Percentiles rank a stretch among this genome's conserved stretches.
These are phyloP conservation scores for Theileria annulata DNA, from an alignment of 169 alveolate genomes.

Conservation along the genomic window DNA sequence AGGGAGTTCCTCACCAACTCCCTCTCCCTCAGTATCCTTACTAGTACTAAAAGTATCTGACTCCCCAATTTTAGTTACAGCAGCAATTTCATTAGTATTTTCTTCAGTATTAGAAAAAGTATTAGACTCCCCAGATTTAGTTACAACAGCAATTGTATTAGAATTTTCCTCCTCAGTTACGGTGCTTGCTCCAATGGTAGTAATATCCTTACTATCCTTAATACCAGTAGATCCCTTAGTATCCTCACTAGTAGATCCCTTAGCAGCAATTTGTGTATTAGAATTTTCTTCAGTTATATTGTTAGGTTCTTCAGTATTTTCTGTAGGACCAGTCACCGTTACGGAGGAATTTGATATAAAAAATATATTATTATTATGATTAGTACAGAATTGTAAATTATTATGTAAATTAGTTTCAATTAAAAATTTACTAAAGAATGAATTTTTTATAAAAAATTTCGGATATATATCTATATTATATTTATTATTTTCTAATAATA, in stretches of 20 bases:
- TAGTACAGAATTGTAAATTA: conserved; percentile 32
- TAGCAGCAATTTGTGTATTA: not conserved
- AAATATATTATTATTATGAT: conserved; percentile 3
- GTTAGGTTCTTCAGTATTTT: not conserved
- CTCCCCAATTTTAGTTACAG: too few species aligned
- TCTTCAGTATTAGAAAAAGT: not conserved
- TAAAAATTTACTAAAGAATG: not conserved
- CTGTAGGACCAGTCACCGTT: too few species aligned
- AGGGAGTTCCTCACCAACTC: not conserved
- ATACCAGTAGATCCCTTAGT: not conserved
- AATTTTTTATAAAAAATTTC: conserved; percentile 24
- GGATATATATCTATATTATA: conserved; percentile 66
- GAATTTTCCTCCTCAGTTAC: conserved; percentile 8
- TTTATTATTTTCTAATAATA: conserved; percentile 12
- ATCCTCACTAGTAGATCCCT: not conserved
- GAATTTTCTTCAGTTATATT: not conserved
- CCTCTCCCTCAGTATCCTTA: not conserved
- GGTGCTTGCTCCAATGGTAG: not conserved
- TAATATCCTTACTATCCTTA: not conserved
- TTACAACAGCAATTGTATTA: conserved; percentile 5
- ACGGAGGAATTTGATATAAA: not conserved
- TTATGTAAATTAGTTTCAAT: not conserved
- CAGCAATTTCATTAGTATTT: not conserved
- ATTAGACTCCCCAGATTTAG: conserved; percentile 14
- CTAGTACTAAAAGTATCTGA: not conserved